Base-by-base conservation (phyloP, 2,329 filamentous ascomycete genomes). In the Coleophoma eucalyptorum region DNA sequence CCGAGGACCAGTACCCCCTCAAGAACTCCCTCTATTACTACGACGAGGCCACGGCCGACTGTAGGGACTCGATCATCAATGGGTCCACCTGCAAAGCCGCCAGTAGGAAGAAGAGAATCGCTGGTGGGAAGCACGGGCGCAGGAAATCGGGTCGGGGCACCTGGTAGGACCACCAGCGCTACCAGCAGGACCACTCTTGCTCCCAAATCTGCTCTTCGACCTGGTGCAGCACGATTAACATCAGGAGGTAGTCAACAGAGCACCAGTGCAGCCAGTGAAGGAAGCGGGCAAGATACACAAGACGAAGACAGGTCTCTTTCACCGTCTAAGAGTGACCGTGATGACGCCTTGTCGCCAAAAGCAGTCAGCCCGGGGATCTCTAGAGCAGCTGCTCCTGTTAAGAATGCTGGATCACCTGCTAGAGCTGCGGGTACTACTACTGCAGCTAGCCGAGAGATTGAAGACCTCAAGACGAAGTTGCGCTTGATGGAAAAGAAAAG, bases 381-480 rank as follows among this genome's bases (percentile, higher is more conserved):
- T 13, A 53, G 64, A 40, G 55, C 60, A 21, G 54, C 58, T 46
- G 54, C 59, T 38, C 49, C 50, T 20, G 58, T 53, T 46, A 50
- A 55, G 11, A 62, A 53, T 40, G 54, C 52, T 38, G 52, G 50
- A 33, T 65, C 65, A 12, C 58, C 60, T 12, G 54, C 49, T 3
- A 56, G 64, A 46, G 46, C 35, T 26, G 51, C 55, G 7, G 59
- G 53, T 18, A 49, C 34, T 31, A 65, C 54, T 33, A 61, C 63
- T 42, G 62, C 62, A 31, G 61, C 62, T 3, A 62, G 56, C 47
- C 56, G 86, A 55, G 88, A 95, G 62, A 83, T 93, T 18, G 92
- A 97, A 58, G 90, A 96, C 57, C 74, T 97, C 15, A 91, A 96
- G 65, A 86, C 90, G 0, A 97, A 96, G 66, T 73, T 97, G 2